Base-by-base conservation (phyloP, 192 early-diverging fungal species). In the Pilaira anomala region DNA sequence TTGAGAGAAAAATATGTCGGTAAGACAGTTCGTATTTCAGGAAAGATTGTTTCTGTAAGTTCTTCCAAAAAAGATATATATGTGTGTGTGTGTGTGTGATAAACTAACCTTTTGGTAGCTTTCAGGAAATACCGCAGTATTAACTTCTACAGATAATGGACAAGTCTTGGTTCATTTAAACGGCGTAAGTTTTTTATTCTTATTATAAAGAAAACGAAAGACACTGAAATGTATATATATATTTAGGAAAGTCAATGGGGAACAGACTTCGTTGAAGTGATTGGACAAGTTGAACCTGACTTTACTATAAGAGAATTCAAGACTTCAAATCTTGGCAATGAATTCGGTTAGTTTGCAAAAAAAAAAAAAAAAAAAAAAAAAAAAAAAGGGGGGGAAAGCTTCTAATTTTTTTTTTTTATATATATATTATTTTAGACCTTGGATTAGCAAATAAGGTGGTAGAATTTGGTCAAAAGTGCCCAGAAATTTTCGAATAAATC, bases 231-330 rank as follows among this genome's bases (percentile, higher is more conserved):
- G n/a, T n/a, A 36, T 21, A 57, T 30, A 62, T 22, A 8, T 55
- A 36, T 39, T 18, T 41, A 73, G 57, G 49, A 69, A 48, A 69
- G 66, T 36, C 48, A 56, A 52, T 66, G 62, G 64, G 63, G 40
- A 22, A 52, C 62, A n/a, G 11, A 49, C 2, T 70, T 48, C 55
- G 66, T 78, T 11, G 76, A 78, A 42, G 42, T 78, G 7, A 68
- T 74, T 68, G 76, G 76, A 6, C 72, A 70, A 45, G 62, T 78
- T 18, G 48, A 46, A 24, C 18, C 50, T 18, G 72, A 78, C 48
- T 64, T 71, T 24, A 53, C 57, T 21, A 44, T 78, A 16, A 54
- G 56, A 46, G 76, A 74, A 60, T 71, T 62, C 33, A 60, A 50
- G 16, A 71, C 68, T 1, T 59, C 44, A 26, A 65, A 74, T 39